Base-by-base conservation (phyloP, 2,329 filamentous ascomycete genomes). In the Harringtonia lauricola region DNA sequence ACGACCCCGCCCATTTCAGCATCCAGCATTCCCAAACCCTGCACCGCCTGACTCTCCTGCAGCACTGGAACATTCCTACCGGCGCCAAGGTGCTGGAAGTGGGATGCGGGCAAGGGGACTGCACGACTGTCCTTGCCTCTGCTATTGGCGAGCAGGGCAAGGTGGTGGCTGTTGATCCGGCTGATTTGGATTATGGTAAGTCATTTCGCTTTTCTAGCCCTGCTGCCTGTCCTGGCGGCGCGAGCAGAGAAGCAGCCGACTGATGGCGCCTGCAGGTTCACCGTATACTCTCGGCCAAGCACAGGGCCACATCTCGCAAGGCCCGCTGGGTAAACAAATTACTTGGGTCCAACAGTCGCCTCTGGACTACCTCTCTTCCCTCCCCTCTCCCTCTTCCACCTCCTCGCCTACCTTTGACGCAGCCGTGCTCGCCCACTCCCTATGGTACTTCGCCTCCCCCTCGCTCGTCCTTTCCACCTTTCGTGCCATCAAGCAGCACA, bases 21-120 rank as follows among this genome's bases (percentile, higher is more conserved):
- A 36, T 46, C 12, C 44, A 46, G 29, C 36, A 39, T 36, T 26
- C 36, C 7, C 44, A 46, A 19, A 46, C 44, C 14, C 2, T 36
- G 3, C 65, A 68, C 48, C 62, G 65, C 26, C 52, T 64, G 24
- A 45, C 51, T 3, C 55, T 68, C 13, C 41, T 63, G 28, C 54
- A 60, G 35, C 44, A 50, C 22, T 69, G 62, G 62, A 48, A 52
- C 21, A 59, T 68, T 43, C 18, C 45, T 1, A 55, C 60, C 0
- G 65, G 66, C 47, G 60, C 61, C 24, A 64, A 60, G 3, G 55
- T 78, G 8, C 63, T 80, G 2, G 76, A 79, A 53, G 55, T 80
- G 31, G 75, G 74, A 40, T 79, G 75, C 55, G 76, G 75, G 1
- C 76, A 79, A 50, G 76, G 75, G 2, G 72, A 73, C 47, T 70